phyloP scores from a whole-genome alignment of 257 asterid genomes.

The Leptodermis oblonga region DNA sequence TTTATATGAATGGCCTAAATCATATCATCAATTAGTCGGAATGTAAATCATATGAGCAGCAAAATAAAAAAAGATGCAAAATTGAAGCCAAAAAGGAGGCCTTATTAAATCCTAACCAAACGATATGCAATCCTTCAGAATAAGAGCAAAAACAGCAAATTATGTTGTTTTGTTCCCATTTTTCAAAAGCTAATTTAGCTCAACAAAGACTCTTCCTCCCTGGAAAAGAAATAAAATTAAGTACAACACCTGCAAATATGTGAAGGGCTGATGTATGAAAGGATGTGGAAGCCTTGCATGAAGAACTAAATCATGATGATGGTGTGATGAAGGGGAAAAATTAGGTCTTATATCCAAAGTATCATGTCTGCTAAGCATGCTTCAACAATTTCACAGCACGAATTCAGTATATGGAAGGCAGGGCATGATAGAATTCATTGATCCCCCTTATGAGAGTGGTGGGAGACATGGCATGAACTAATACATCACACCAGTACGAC shows the following conservation, averaged over 20 bases:
- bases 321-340: constrained; percentile 46
- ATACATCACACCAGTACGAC: constrained; percentile 42
- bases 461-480: constrained; percentile 67
- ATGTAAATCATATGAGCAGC: no score
- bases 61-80: no score
- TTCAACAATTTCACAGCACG: constrained; percentile 81
- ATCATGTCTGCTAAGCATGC: constrained; percentile 65
- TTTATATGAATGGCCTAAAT: no score
- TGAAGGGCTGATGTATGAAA: constrained; percentile 72
- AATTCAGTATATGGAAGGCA: constrained; percentile 65
- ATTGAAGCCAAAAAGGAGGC: no score
- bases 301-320: constrained; percentile 61
- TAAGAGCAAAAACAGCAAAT: not conserved
- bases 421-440: constrained; percentile 71
- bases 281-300: constrained; percentile 81
- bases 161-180: constrained; percentile 14
- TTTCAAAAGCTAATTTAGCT: constrained; percentile 25
- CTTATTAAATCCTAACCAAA: no score
- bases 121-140: constrained; percentile 23
- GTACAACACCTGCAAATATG: constrained; percentile 89
- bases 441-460: constrained; percentile 57
- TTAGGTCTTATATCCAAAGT: constrained; percentile 48
- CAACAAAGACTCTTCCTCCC: constrained; percentile 38
- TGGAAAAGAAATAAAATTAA: constrained; percentile 30
- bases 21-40: no score